Conservation (phyloP, 2,329 filamentous ascomycete species). For the Pseudocercospora vitis region DNA sequence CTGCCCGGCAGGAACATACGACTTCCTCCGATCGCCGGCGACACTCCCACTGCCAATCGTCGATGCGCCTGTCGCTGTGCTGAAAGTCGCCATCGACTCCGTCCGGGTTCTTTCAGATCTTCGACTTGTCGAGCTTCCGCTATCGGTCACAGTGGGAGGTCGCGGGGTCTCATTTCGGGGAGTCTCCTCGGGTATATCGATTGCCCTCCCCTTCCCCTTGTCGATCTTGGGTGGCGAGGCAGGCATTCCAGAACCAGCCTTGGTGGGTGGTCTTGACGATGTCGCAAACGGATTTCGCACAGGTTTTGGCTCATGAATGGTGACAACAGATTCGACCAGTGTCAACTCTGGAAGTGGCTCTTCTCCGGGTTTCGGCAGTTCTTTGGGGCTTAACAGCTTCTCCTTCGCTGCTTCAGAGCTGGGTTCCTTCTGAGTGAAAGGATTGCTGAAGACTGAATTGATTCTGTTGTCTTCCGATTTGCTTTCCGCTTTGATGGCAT, state of each 20-base stretch:
- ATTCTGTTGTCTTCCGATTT: conserved; percentile 1
- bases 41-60: conserved; percentile 11
- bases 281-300: conserved; percentile 1
- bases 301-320: conserved; percentile 2
- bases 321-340: conserved; percentile 6
- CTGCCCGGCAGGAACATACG: background rate
- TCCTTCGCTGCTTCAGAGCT: conserved; percentile 12
- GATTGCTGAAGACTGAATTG: conserved; percentile 15
- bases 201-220: conserved; percentile 18
- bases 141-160: conserved; percentile 11
- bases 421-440: conserved; percentile 14
- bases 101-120: conserved; percentile 15
- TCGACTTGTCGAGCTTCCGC: conserved; percentile 10
- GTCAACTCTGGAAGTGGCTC: conserved; percentile 14
- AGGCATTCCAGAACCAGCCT: background rate
- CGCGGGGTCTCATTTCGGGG: conserved; percentile 3
- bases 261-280: background rate
- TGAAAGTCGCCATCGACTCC: conserved; percentile 14
- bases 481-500: background rate
- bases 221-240: conserved; percentile 13
- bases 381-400: conserved; percentile 6
- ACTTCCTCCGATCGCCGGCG: conserved; percentile 2
- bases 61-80: conserved; percentile 12
- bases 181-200: conserved; percentile 1
- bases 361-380: conserved; percentile 2